Evolutionary conservation across 495 filamentous ascomycete genomes (phyloP).

Genomic region (Aspergillus biplanus): DNA sequence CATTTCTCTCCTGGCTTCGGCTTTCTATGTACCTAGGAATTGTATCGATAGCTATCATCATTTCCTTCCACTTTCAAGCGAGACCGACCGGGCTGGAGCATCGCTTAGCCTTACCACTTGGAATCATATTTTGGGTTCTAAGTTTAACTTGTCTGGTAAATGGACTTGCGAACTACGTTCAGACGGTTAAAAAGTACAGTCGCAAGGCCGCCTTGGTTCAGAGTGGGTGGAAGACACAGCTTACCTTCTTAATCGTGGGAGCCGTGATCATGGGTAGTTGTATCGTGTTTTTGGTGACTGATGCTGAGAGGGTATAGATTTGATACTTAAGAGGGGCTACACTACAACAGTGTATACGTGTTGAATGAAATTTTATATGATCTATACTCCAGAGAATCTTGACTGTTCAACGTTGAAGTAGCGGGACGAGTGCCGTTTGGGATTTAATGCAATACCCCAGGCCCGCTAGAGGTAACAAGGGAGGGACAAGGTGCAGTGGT

Average conservation of each 20-base stretch:
- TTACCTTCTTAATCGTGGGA: constrained; percentile 76
- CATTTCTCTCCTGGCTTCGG: constrained; percentile 93
- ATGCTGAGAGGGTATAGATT: constrained; percentile 29
- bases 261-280: constrained; percentile 80
- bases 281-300: constrained; percentile 64
- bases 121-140: constrained; percentile 84
- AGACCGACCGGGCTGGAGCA: constrained; percentile 71
- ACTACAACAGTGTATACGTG: too few relatives aligned
- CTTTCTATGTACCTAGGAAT: constrained; percentile 89
- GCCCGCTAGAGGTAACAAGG: too few relatives aligned
- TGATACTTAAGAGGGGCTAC: background rate
- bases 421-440: too few relatives aligned
- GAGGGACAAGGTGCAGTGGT: too few relatives aligned
- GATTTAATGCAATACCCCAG: too few relatives aligned
- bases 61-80: constrained; percentile 88
- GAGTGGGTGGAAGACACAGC: constrained; percentile 90
- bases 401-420: too few relatives aligned
- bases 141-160: constrained; percentile 72
- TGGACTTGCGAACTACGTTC: constrained; percentile 85
- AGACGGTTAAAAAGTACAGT: constrained; percentile 83
- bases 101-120: constrained; percentile 79
- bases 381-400: too few relatives aligned
- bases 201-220: constrained; percentile 82
- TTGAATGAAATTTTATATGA: too few relatives aligned
- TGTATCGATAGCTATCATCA: constrained; percentile 84